Base-by-base conservation (phyloP, 768 basidiomycete genomes). In the Tricholoma furcatifolium region DNA sequence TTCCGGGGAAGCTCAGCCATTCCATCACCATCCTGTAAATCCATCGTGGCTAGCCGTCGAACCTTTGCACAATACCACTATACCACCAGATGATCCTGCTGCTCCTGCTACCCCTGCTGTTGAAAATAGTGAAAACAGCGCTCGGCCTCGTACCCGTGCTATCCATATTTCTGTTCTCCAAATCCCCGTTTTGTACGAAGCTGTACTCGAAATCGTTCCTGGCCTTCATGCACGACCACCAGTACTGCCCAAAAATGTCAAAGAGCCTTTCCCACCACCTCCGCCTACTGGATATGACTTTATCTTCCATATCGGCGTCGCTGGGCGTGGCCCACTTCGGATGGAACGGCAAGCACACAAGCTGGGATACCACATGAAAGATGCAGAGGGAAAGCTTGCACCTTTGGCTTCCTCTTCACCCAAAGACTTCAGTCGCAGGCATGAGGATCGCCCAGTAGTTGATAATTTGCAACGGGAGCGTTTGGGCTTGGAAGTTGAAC, bases 21-120 rank as follows among this genome's bases (percentile, higher is more conserved):
- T 83, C 65, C 66, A 73, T 46, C 76, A 79, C 17, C 79, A 78
- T 59, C 61, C 70, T 46, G 74, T 75, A 50, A 88, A 88, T 60
- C 87, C 87, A 2, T 88, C 87, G 18, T 88, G 87, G 87, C 73
- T 84, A 6, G 85, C 86, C 31, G 85, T 84, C 10, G 70, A 78
- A 55, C 74, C 81, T 9, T 72, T 89, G 18, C 82, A 87, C 60
- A 80, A 87, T 63, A 69, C 72, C 38, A 59, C 80, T 52, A 67
- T 87, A 8, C 68, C 64, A 21, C 67, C 74, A 23, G 74, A 27
- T 27, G 7, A 80, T 57, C 60, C 69, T 15, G 55, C 53, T 39
- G 36, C 60, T 12, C 45, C 59, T 17, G 61, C 60, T 18, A 54
- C 56, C 20, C n/a, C n/a, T n/a, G n/a, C n/a, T n/a, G n/a, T n/a